Evolutionary conservation across 129 eudicot genomes (phyloP), one percentile per base, ranked within the genome.

Genomic region (Silybum marianum): DNA sequence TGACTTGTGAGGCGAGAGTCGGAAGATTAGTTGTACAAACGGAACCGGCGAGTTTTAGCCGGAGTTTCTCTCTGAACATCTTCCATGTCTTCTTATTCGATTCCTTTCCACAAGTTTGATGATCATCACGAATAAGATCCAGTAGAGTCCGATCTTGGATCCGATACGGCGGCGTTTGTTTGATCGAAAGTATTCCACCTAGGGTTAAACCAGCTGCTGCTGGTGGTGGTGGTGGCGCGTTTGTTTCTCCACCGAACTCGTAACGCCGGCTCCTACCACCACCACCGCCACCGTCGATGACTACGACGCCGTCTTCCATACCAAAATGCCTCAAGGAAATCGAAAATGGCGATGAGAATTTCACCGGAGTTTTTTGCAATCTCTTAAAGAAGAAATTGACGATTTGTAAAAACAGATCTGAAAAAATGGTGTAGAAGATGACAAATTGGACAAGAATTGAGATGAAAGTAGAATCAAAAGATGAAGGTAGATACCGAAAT

Each of bases 81-180:
- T 78, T 90, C 98, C 98, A 93, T 42, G 80, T 80, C 69, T 38
- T 85, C 79, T 79, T 28, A 28, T 28, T 87, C 28, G 84, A 73
- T n/a, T 87, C 86, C 18, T 82, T 81, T 51, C 79, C 21, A 28
- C 25, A 73, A 6, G 74, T 69, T 63, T 83, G 81, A 39, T 83
- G 81, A 39, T 91, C 97, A 7, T 91, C 92, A 0, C 88, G 87
- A 25, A 91, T 91, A 1, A 93, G 82, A 73, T 91, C 98, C 9
- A 89, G 83, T 9, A 91, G 85, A 4, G 93, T 88, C 74, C 95
- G 87, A 38, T 82, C 89, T 1, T 71, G 85, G 18, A 81, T 71
- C 25, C 84, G 77, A 26, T 63, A 38, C 19, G 85, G 86, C 14
- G 85, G 82, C 36, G 83, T 84, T 40, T 78, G 84, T 51, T 85